Percentiles rank a stretch among this genome's conserved stretches.
These are phyloP conservation scores for Rubia yunnanensis DNA, from an alignment of 257 asterid genomes.

Conservation along the genomic window DNA sequence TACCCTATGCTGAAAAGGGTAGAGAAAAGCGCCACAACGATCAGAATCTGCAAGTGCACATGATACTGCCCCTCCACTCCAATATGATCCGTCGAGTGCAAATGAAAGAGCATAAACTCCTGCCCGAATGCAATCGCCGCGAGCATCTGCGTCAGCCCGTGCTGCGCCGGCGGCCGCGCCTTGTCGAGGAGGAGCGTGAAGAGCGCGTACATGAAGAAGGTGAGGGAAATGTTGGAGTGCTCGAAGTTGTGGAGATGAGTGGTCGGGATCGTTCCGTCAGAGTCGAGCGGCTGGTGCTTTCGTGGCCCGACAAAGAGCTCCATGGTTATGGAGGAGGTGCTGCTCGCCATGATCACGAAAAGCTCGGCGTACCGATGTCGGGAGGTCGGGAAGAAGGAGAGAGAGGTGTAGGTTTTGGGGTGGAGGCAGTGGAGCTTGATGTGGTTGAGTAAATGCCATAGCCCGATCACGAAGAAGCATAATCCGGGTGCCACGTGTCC, in stretches of 20 bases:
- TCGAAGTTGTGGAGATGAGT: slow-evolving; percentile 53
- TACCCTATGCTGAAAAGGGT: slow-evolving; percentile 35
- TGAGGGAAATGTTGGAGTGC: slow-evolving; percentile 61
- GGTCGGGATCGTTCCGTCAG: slow-evolving; percentile 44
- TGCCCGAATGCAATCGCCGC: slow-evolving; percentile 60
- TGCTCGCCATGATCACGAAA: slow-evolving; percentile 32
- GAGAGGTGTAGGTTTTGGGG: slow-evolving; percentile 44
- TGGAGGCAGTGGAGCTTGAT: slow-evolving; percentile 45
- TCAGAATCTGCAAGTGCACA: slow-evolving; percentile 48
- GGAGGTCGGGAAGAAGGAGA: slow-evolving; percentile 61
- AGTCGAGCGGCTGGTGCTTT: slow-evolving; percentile 40
- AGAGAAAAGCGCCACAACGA: slow-evolving; percentile 30
- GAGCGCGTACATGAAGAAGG: slow-evolving; percentile 50
- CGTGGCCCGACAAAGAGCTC: slow-evolving; percentile 43
- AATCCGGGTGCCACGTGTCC: slow-evolving; percentile 70
- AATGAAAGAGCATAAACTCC: slow-evolving; percentile 59
- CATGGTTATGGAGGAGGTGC: slow-evolving; percentile 29
- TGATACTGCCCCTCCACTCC: slow-evolving; percentile 87
- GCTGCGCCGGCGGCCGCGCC: slow-evolving; percentile 24
- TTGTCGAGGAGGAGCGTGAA: slow-evolving; percentile 45
- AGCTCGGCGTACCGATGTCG: slow-evolving; percentile 41
- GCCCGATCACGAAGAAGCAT: slow-evolving; percentile 53
- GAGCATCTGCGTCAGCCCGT: slow-evolving; percentile 40
- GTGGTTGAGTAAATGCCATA: slow-evolving; percentile 68
- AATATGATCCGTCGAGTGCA: slow-evolving; percentile 70